phyloP scores from a whole-genome alignment of 352 stramenopile genomes.

The Lagenidium giganteum region DNA sequence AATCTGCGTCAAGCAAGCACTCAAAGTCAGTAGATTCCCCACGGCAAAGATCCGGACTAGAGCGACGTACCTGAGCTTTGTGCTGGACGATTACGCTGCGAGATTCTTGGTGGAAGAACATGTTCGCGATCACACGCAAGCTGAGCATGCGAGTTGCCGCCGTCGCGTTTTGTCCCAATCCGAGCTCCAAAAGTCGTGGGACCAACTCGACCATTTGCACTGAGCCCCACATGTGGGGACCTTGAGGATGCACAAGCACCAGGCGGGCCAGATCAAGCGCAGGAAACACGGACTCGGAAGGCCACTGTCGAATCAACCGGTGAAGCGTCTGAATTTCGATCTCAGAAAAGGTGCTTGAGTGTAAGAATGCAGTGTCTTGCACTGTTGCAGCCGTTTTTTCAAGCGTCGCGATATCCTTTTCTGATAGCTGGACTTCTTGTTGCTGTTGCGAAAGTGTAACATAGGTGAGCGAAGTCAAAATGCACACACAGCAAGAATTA shows the following conservation, averaged over 20 bases:
- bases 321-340: conserved; percentile 56
- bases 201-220: conserved; percentile 27
- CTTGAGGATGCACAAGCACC: conserved; percentile 86
- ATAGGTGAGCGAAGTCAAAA: no score
- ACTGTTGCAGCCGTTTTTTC: conserved; percentile 58
- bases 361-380: conserved; percentile 87
- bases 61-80: conserved; percentile 47
- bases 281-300: conserved; percentile 79
- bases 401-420: conserved; percentile 51
- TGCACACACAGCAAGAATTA: no score
- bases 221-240: conserved; percentile 29
- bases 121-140: conserved; percentile 71
- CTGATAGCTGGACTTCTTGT: conserved; percentile 26
- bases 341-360: conserved; percentile 81
- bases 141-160: conserved; percentile 65
- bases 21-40: background rate
- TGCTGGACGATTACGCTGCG: conserved; percentile 40
- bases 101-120: conserved; percentile 52
- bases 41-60: no score
- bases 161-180: no score
- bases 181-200: conserved; percentile 30
- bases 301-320: conserved; percentile 65
- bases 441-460: no score
- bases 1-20: conserved; percentile 18
- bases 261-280: conserved; percentile 90